Evolutionary conservation across 768 basidiomycete species (phyloP).

Genomic region (Guyanaporus albipodus): DNA sequence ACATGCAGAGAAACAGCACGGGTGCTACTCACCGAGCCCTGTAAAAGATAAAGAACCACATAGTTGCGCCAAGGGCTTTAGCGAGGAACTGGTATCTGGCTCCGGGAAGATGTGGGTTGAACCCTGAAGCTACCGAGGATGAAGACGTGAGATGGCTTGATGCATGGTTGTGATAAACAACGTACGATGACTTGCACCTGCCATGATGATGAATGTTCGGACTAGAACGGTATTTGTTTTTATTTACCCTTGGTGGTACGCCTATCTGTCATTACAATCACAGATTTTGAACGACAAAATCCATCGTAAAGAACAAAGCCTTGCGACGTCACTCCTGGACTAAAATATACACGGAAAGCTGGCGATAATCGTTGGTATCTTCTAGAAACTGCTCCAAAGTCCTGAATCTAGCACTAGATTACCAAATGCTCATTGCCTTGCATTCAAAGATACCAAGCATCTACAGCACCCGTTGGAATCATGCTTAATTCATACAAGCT

Average conservation of each 20-base stretch:
- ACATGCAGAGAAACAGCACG: background rate
- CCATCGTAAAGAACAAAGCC: constrained; percentile 34
- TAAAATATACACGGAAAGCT: constrained; percentile 93
- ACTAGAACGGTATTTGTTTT: constrained; percentile 19
- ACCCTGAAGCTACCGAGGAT: constrained; percentile 57
- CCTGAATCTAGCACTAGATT: constrained; percentile 50
- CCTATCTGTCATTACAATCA: too few species aligned
- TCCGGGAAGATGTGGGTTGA: constrained; percentile 84
- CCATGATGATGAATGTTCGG: constrained; percentile 30
- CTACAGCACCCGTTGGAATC: too few species aligned
- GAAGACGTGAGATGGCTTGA: constrained; percentile 1
- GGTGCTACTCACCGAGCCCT: constrained; percentile 70
- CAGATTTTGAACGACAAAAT: too few species aligned
- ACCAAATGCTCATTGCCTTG: constrained; percentile 20
- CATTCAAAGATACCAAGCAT: too few species aligned
- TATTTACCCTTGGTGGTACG: constrained; percentile 19
- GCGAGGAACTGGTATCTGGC: constrained; percentile 72
- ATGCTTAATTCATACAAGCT: constrained; percentile 90
- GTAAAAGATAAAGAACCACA: constrained; percentile 99
- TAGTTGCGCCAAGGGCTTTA: constrained; percentile 83
- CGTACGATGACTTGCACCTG: constrained; percentile 29
- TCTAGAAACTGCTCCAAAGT: constrained; percentile 96
- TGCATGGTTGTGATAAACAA: background rate
- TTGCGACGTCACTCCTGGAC: constrained; percentile 77
- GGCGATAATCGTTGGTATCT: constrained; percentile 86